A percentile compares a stretch with the other conserved stretches of the same genome.
Evolutionary conservation across 208 protist genomes (phyloP).

Genomic region (Crithidia brevicula): DNA sequence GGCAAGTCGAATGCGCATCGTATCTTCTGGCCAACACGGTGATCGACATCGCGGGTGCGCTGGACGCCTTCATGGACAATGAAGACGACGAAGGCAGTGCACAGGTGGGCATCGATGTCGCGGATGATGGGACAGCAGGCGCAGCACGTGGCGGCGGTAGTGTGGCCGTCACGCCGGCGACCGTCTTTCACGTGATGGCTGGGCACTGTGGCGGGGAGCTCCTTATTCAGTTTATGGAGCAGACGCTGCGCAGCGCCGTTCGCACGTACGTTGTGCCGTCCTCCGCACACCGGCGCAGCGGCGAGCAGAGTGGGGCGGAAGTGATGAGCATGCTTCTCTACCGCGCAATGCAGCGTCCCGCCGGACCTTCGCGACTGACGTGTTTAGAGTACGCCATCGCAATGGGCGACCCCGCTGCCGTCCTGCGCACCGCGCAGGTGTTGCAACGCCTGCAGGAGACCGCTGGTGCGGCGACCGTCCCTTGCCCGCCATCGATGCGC

Average conservation of each 20-base stretch:
- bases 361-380: constrained; percentile 53
- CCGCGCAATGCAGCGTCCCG: constrained; percentile 45
- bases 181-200: constrained; percentile 47
- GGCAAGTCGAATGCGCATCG: constrained; percentile 50
- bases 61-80: constrained; percentile 2
- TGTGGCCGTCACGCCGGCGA: constrained; percentile 2
- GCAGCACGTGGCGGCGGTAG: not conserved
- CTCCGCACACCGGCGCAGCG: not conserved
- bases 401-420: constrained; percentile 53
- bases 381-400: constrained; percentile 76
- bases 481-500: not conserved
- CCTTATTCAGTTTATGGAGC: constrained; percentile 53
- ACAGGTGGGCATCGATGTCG: not conserved
- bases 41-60: constrained; percentile 16
- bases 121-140: not conserved
- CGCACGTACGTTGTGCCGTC: constrained; percentile 9
- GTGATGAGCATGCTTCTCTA: constrained; percentile 43
- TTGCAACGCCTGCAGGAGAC: constrained; percentile 52
- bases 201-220: constrained; percentile 48
- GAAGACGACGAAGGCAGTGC: not conserved
- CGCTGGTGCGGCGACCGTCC: constrained; percentile 9
- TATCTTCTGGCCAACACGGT: constrained; percentile 61
- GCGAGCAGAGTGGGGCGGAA: constrained; percentile 18
- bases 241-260: constrained; percentile 24
- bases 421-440: constrained; percentile 62